Base-by-base conservation (phyloP, 2,329 filamentous ascomycete species). In the Fusarium udum region DNA sequence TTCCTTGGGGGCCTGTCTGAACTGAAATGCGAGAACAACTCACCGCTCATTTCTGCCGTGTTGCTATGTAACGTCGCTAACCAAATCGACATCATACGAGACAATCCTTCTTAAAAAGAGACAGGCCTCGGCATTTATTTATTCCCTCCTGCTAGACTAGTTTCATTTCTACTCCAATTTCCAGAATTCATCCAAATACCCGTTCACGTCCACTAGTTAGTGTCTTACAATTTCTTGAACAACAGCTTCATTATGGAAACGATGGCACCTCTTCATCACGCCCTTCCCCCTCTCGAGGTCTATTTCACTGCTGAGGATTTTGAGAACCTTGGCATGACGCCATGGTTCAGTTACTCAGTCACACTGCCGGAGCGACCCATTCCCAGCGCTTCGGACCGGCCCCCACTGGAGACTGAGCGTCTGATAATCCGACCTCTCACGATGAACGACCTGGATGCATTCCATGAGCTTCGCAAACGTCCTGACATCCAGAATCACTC, bases 261-360 rank as follows among this genome's bases (percentile, higher is more conserved):
- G 13, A 74, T 74, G 71, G 36, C 71, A 31, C 63, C 57, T 26
- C n/a, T 73, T 32, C n/a, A 64, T 12, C 37, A 64, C 9, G 60
- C 67, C 4, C 39, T 74, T 7, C 56, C 63, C n/a, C 20, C 60
- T 22, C 37, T 74, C 11, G 24, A 74, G 2, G 37, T 74, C 28
- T 59, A 26, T 6, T 4, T 74, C 13, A 55, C 8, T 12, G 43
- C 53, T 36, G 61, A 72, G 28, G 53, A 74, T 15, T 34, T 63
- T 14, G 64, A 74, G 24, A 57, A 64, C 24, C 28, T 74, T 18
- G 72, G 72, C 39, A 59, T 74, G 64, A 72, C 64, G 31, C 72
- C 72, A 24, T 74, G 71, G 71, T 74, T 74, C 52, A 74, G 68
- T 18, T 74, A 74, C 61, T 64, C 64, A 6, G 72, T 74, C 15